A percentile compares a stretch with the other conserved stretches of the same genome.
phyloP scores from a whole-genome alignment of 257 asterid species.

The Solanum paucissectum region DNA sequence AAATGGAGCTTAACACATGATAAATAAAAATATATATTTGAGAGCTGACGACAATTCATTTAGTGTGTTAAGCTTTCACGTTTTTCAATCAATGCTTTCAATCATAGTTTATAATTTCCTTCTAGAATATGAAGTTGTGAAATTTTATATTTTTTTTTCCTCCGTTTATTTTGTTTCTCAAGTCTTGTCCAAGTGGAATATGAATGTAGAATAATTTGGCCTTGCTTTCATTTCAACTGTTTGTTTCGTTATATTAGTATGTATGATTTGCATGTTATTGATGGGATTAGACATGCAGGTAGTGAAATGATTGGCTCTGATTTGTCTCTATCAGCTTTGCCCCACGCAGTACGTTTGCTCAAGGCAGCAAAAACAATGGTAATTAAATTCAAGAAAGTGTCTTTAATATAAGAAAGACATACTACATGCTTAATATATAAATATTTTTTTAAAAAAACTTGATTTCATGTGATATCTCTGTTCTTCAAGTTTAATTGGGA shows the following conservation, averaged over 20 bases:
- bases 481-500: too few species aligned
- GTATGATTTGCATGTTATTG: background rate
- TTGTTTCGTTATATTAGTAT: background rate
- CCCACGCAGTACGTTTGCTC: background rate
- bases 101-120: background rate
- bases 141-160: background rate
- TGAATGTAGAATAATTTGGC: background rate
- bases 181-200: background rate
- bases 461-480: background rate
- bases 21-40: background rate
- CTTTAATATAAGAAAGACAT: background rate
- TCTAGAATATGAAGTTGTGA: background rate
- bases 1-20: background rate
- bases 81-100: background rate
- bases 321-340: background rate
- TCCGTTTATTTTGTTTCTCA: background rate
- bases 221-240: background rate
- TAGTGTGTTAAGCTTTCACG: background rate
- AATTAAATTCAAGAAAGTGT: background rate
- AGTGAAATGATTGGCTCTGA: background rate
- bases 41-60: background rate
- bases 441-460: too few species aligned
- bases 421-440: background rate
- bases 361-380: background rate
- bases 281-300: background rate